Evolutionary conservation across 2,329 filamentous ascomycete genomes (phyloP).

Genomic region (Exutisphaerella laricina): DNA sequence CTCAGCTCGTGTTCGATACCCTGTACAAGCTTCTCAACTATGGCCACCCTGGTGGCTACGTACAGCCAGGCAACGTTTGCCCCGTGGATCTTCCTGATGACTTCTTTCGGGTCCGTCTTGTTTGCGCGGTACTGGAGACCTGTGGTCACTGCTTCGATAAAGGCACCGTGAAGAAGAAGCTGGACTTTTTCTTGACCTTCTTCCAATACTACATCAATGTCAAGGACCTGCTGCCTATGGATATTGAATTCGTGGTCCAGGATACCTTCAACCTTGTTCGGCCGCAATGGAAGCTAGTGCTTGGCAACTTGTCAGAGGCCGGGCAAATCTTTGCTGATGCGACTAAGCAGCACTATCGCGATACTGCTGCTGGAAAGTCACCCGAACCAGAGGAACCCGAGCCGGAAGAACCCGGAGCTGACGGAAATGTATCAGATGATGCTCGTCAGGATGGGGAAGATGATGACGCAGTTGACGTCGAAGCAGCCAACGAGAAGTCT

Average conservation of each 20-base stretch:
- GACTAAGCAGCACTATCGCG: slow-evolving; percentile 85
- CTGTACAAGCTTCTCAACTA: slow-evolving; percentile 93
- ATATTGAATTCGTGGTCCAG: slow-evolving; percentile 93
- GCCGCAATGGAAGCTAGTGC: slow-evolving; percentile 84
- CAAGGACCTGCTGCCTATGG: slow-evolving; percentile 87
- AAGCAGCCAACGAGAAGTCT: slow-evolving; percentile 44
- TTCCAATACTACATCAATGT: slow-evolving; percentile 95
- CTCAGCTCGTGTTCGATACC: slow-evolving; percentile 88
- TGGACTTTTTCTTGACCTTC: slow-evolving; percentile 95
- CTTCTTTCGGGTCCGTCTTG: slow-evolving; percentile 88
- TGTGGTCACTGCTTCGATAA: slow-evolving; percentile 96
- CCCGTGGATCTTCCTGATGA: slow-evolving; percentile 84
- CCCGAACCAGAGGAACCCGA: slow-evolving; percentile 68
- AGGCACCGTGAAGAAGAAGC: slow-evolving; percentile 88
- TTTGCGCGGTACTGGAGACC: slow-evolving; percentile 85
- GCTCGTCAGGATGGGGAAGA: slow-evolving; percentile 58
- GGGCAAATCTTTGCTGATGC: slow-evolving; percentile 76
- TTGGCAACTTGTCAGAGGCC: slow-evolving; percentile 72
- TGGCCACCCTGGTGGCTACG: slow-evolving; percentile 76
- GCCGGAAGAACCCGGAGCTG: slow-evolving; percentile 35
- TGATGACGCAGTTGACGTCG: slow-evolving; percentile 55
- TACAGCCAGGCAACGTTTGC: slow-evolving; percentile 69
- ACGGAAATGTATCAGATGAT: slow-evolving; percentile 62
- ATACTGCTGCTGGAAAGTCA: slow-evolving; percentile 62
- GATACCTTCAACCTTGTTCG: slow-evolving; percentile 81